A percentile compares a stretch with the other conserved stretches of the same genome.
phyloP scores from a whole-genome alignment of 495 filamentous ascomycete genomes.

The Xylaria longipes region DNA sequence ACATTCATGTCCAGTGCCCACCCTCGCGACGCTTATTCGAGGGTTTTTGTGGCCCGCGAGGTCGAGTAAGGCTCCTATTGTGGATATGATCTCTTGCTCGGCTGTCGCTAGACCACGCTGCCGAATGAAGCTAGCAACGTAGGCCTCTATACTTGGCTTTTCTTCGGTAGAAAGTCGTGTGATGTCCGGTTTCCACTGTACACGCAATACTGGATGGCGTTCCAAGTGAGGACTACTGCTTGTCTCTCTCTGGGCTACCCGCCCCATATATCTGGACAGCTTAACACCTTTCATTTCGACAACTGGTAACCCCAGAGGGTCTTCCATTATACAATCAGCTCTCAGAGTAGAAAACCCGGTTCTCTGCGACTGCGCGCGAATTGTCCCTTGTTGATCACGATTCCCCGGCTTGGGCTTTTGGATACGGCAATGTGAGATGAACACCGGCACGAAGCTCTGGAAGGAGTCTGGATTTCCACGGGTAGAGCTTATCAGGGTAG shows the following conservation, averaged over 20 bases:
- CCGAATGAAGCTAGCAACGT: conserved; percentile 27
- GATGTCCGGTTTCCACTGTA: conserved; percentile 49
- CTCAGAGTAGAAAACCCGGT: conserved; percentile 23
- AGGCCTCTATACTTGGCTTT: background rate
- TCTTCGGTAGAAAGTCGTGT: conserved; percentile 18
- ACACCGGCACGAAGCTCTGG: conserved; percentile 23
- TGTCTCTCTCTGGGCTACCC: background rate
- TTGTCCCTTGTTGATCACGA: background rate
- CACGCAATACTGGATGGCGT: conserved; percentile 36
- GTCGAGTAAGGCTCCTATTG: conserved; percentile 31
- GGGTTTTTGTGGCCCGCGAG: conserved; percentile 39
- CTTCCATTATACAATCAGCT: too few species aligned
- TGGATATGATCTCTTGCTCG: too few species aligned
- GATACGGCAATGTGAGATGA: conserved; percentile 28
- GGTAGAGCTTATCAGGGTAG: conserved; percentile 29
- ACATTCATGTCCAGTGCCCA: background rate
- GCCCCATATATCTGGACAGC: conserved; percentile 27
- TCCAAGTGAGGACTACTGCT: background rate
- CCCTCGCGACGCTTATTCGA: conserved; percentile 30
- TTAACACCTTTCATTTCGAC: conserved; percentile 24
- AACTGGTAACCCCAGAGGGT: too few species aligned
- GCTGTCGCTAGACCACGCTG: too few species aligned
- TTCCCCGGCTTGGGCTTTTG: background rate
- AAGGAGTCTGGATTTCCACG: conserved; percentile 17
- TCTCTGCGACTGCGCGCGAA: conserved; percentile 22